A percentile compares a stretch with the other conserved stretches of the same genome.
Conservation (phyloP, 257 asterid genomes). For the Nicotiana undulata region DNA sequence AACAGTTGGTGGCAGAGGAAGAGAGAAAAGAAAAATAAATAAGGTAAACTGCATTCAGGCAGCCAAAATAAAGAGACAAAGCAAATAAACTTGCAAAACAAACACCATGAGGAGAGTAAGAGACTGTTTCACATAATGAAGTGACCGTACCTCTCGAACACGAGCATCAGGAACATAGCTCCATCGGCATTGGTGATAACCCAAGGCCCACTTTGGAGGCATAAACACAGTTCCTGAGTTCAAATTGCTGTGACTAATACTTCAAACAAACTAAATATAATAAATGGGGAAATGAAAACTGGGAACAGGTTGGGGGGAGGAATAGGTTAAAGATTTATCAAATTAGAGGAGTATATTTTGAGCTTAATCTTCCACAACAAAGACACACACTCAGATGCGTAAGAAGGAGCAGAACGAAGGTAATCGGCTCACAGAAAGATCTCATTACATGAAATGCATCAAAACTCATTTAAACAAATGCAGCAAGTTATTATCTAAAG, state of each 20-base stretch:
- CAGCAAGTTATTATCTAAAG: not conserved
- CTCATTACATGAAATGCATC: not conserved
- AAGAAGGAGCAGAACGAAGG: not conserved
- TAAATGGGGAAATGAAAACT: not conserved
- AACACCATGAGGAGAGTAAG: not conserved
- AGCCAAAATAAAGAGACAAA: not conserved
- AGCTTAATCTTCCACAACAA: not conserved
- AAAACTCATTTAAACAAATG: not conserved
- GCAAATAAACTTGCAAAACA: not conserved
- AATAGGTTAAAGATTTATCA: not conserved
- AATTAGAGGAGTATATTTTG: not conserved
- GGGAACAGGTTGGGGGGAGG: not conserved
- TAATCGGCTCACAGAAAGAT: not conserved
- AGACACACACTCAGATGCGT: too few species aligned
- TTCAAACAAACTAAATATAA: not conserved
- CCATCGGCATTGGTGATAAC: slow-evolving; percentile 99
- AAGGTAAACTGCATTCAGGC: not conserved
- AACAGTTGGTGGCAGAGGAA: not conserved
- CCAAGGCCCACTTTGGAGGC: slow-evolving; percentile 99
- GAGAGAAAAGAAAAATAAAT: not conserved
- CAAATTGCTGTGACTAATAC: not conserved
- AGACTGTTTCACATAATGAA: not conserved
- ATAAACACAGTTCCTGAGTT: slow-evolving; percentile 71
- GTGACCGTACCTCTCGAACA: slow-evolving; percentile 70
- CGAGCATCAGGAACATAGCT: slow-evolving; percentile 76